These are phyloP conservation scores for Tylopilus intermedius DNA, from an alignment of 768 basidiomycete species.

Conservation along the genomic window DNA sequence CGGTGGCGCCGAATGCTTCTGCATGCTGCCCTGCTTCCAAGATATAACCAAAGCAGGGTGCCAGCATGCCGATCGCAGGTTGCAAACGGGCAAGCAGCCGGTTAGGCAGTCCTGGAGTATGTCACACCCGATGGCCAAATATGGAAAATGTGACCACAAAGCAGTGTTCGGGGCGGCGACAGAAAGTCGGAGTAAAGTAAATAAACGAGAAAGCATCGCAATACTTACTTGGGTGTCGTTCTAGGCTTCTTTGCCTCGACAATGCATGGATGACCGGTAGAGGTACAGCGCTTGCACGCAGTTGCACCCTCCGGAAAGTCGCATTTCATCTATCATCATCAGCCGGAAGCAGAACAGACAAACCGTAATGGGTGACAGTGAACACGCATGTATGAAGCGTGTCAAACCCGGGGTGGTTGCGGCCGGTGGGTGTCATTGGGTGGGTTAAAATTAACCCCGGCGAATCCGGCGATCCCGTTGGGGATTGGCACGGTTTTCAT, in stretches of 20 bases:
- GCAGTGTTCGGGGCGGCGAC: slow-evolving; percentile 18
- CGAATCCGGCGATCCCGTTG: slow-evolving; percentile 9
- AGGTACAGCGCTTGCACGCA: slow-evolving; percentile 74
- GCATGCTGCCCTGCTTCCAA: slow-evolving; percentile 5
- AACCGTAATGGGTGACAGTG: slow-evolving; percentile 9
- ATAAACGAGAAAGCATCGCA: slow-evolving; percentile 11
- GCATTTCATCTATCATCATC: slow-evolving; percentile 69
- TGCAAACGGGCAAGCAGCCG: slow-evolving; percentile 10
- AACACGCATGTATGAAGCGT: not conserved
- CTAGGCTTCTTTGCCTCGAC: slow-evolving; percentile 79
- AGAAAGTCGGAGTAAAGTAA: not conserved
- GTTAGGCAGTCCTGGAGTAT: slow-evolving; percentile 18
- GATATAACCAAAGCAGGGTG: slow-evolving; percentile 12
- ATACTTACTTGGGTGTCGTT: slow-evolving; percentile 73
- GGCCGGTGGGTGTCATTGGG: slow-evolving; percentile 7
- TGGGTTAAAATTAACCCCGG: slow-evolving; percentile 1
- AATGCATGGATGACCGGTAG: slow-evolving; percentile 70
- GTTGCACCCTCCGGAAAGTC: slow-evolving; percentile 68
- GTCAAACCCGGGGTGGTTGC: not conserved
- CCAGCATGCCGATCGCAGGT: slow-evolving; percentile 12
- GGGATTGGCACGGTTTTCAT: slow-evolving; percentile 2
- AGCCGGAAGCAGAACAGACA: slow-evolving; percentile 11
- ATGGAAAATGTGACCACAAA: slow-evolving; percentile 20
- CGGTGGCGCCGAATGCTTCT: not conserved
- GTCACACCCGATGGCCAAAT: slow-evolving; percentile 23